Evolutionary conservation across 768 basidiomycete genomes (phyloP), one percentile per base, ranked within the genome.

Genomic region (Agaricus subrufescens): DNA sequence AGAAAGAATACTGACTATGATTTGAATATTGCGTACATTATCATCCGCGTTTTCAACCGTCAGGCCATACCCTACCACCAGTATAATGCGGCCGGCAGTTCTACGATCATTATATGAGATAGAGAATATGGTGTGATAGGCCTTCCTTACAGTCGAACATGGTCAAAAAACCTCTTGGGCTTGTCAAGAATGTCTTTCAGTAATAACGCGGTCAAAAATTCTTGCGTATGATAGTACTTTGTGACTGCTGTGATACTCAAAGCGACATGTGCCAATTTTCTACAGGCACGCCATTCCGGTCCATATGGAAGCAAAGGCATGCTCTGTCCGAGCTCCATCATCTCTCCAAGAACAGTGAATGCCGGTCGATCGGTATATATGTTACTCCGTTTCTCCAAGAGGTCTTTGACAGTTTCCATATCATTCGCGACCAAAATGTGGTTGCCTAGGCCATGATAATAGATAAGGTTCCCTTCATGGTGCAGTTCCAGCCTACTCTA

Each of bases 51-150:
- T 61, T 58, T 75, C 70, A 7, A 83, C 80, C 52, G 79, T 71
- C 49, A 82, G 80, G 23, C 83, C 83, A 55, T 84, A 81, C 2
- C 81, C 76, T 5, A 83, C 69, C 25, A 74, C 70, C 46, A 84
- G 60, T 26, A 84, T 83, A 46, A 83, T 76, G 10, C 76, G 73
- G 4, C 83, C 81, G 9, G 81, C 76, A 27, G 79, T 67, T 40
- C 79, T 80, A 40, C 11, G 12, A 8, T 55, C 26, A 4, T 27
- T 25, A 38, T 48, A 45, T 25, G 59, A 37, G 60, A 55, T 19
- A 19, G 19, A 19, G 19, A 19, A 19, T 19, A 19, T 19, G 19
- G 19, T 19, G 19, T 31, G 12, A 46, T 25, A 46, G 44, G n/a
- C 11, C 50, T 9, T 42, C 43, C 30, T 11, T 38, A 50, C 48